Base-by-base conservation (phyloP, 768 basidiomycete species). In the Lentinula sp. region DNA sequence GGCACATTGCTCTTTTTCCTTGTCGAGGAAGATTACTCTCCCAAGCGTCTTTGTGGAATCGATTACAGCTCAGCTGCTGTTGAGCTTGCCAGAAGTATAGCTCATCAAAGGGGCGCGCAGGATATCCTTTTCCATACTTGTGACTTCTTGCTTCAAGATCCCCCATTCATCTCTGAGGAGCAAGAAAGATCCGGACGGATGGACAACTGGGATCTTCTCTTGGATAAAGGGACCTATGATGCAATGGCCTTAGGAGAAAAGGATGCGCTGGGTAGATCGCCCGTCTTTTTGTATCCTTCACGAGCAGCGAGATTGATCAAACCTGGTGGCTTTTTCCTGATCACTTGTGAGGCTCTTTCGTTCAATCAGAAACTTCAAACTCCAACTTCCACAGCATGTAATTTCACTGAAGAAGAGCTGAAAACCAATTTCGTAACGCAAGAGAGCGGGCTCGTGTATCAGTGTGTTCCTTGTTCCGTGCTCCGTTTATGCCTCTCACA, bases 151-250 rank as follows among this genome's bases (percentile, higher is more conserved):
- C 69, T 74, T 9, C 77, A 84, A 4, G 77, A 79, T 42, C 85
- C 86, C 1, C 74, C 75, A 11, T 39, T 54, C 2, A 67, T 77
- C 23, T 57, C 71, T 9, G 56, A 63, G 18, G 69, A 67, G 57
- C 60, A 64, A 7, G 43, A 63, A 46, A 54, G n/a, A 56, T 59
- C 40, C 64, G 65, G 15, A 42, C 45, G 59, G 62, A 62, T 68
- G 9, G 73, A 69, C 50, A 65, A 65, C 37, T 94, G 91, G 91
- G 88, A 92, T 67, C 72, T 93, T 5, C 68, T 93, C 15, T 68
- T 93, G 60, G 92, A 94, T 72, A 94, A 94, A 70, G 92, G 92
- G n/a, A 94, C 92, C 0, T 91, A 85, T 67, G 92, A 94, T 67
- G 91, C 92, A 5, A 92, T 93, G 54, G 88, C 90, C 0, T 73